These are phyloP conservation scores for Primulina huaijiensis DNA, from an alignment of 257 asterid genomes.

Conservation along the genomic window DNA sequence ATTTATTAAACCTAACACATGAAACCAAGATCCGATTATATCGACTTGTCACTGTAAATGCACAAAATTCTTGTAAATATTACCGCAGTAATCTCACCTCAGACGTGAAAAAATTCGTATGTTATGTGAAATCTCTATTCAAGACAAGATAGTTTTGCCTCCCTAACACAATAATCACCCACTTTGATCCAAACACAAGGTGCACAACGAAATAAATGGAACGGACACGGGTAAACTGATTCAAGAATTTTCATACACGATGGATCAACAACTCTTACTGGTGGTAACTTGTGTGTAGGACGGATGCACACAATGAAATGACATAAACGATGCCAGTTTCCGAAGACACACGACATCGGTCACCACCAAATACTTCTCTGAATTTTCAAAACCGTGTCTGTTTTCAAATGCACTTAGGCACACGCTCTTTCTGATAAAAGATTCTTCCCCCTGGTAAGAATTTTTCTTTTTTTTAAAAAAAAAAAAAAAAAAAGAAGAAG, in stretches of 20 bases:
- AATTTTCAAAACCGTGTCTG: background rate
- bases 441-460: conserved; percentile 14
- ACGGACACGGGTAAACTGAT: background rate
- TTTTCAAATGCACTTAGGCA: background rate
- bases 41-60: conserved; percentile 14
- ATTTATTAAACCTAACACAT: background rate
- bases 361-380: conserved; percentile 4
- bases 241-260: background rate
- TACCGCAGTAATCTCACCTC: background rate
- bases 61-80: background rate
- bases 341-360: background rate
- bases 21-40: background rate
- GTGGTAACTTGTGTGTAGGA: background rate
- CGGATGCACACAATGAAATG: background rate
- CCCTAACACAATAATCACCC: background rate
- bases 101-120: background rate
- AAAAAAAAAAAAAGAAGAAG: conserved; percentile 25
- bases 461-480: background rate
- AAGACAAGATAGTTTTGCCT: background rate
- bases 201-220: background rate
- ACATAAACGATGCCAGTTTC: conserved; percentile 2
- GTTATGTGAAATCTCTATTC: background rate
- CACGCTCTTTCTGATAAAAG: conserved; percentile 1
- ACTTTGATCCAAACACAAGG: background rate
- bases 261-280: background rate